Evolutionary conservation across 1,284 basidiomycete species (phyloP), one percentile per base, ranked within the genome.

Genomic region (Pyrrhoderma noxium): DNA sequence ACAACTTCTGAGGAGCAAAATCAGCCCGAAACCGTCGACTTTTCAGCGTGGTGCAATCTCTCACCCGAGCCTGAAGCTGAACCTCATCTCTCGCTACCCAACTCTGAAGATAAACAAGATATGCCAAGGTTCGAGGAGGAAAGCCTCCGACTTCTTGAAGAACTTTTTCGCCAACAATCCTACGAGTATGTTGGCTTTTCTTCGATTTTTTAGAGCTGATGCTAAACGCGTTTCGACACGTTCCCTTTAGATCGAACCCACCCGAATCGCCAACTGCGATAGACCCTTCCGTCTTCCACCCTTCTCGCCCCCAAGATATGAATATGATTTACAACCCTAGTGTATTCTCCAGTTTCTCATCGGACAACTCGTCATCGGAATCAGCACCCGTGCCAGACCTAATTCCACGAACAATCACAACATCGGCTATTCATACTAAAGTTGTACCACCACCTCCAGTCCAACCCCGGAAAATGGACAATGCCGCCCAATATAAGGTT

Each of bases 91-190:
- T 66, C 66, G 60, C 65, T 40, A 45, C 45, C 19, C 38, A 40
- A 40, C 7, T 5, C n/a, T 16, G 56, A 55, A 27, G 60, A 63
- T 45, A 58, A 58, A 23, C 58, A 56, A 31, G 60, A 60, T 35
- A 41, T 52, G 44, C 54, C 60, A 27, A 39, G 53, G 18, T 41
- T 52, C 34, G 79, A 78, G 22, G 73, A 74, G 51, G 66, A 74
- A 40, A 66, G 70, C 51, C 73, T 82, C 68, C 73, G 87, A 54
- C 71, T 73, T 31, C 65, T 89, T 38, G 81, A 85, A 58, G 86
- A 89, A 59, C 67, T 89, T 44, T 74, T 88, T 49, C 80, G 85
- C 58, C 76, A 79, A 54, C 75, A 81, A 59, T 79, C 77, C 22
- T 85, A 82, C 61, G 82, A 86, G 85, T 88, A 63, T 58, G 80